phyloP scores from a whole-genome alignment of 805 yeast genomes.

The Lachancea mirantina region DNA sequence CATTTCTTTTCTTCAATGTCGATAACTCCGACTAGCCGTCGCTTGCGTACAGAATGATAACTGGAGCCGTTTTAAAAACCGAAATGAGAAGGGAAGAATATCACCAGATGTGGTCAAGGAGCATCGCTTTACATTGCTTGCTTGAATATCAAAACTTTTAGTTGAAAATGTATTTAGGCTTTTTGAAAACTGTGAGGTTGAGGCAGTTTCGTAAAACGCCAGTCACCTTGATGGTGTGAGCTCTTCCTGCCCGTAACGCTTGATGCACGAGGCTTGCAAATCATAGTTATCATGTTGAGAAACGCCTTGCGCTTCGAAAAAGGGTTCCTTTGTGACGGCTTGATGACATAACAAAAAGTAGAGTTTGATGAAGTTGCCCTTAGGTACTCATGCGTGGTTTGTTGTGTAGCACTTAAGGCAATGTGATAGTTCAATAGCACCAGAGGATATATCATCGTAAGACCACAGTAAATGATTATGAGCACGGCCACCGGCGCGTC shows the following conservation, averaged over 20 bases:
- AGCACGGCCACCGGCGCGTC: conserved; percentile 40
- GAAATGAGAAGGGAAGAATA: too few species aligned
- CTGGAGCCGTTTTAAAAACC: too few species aligned
- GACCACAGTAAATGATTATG: conserved; percentile 41
- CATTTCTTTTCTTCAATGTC: too few species aligned
- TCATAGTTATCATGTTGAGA: conserved; percentile 30
- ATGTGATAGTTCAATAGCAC: conserved; percentile 48
- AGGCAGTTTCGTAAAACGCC: conserved; percentile 31
- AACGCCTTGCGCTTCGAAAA: conserved; percentile 30
- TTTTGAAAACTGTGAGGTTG: conserved; percentile 15
- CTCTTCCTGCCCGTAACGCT: conserved; percentile 30
- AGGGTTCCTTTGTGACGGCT: conserved; percentile 28
- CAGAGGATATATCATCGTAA: conserved; percentile 49
- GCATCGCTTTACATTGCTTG: too few species aligned
- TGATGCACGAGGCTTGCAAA: conserved; percentile 36
- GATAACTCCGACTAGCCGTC: too few species aligned
- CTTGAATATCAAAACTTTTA: too few species aligned
- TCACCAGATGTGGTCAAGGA: too few species aligned
- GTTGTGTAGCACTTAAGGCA: conserved; percentile 45
- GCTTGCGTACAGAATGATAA: too few species aligned
- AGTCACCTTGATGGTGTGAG: conserved; percentile 32
- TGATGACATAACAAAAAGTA: conserved; percentile 25
- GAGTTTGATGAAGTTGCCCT: conserved; percentile 36
- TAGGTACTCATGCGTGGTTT: conserved; percentile 70
- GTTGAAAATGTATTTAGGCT: too few species aligned